Conservation (phyloP, 306 rosid species). For the Prinsepia uniflora region DNA sequence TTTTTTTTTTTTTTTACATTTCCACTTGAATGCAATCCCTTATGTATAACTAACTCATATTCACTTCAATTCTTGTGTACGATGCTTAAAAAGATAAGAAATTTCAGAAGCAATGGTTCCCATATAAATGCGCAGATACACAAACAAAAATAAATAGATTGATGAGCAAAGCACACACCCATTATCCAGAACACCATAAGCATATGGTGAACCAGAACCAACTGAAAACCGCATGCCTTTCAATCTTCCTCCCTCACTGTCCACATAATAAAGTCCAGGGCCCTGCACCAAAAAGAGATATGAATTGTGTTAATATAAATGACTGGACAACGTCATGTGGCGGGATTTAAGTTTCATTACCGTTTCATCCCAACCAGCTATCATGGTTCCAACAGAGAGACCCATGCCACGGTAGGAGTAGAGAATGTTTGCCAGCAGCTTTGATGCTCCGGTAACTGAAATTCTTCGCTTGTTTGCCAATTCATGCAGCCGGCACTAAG, state of each 20-base stretch:
- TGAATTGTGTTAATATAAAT: conserved; percentile 1
- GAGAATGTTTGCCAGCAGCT: conserved; percentile 86
- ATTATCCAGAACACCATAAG: conserved; percentile 86
- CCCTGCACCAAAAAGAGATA: conserved; percentile 45
- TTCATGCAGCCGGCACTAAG: conserved; percentile 82
- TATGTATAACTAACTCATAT: neutral
- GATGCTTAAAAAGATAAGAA: neutral
- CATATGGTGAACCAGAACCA: conserved; percentile 98
- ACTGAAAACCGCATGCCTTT: conserved; percentile 92
- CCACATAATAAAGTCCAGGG: conserved; percentile 91
- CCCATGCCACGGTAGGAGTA: conserved; percentile 99
- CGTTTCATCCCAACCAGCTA: conserved; percentile 99
- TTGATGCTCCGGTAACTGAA: conserved; percentile 96
- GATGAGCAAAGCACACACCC: conserved; percentile 44
- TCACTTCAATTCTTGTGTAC: neutral
- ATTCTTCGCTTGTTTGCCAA: conserved; percentile 88
- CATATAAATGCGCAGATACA: neutral
- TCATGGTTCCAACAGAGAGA: conserved; percentile 96
- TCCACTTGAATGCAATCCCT: neutral
- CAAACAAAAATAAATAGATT: neutral
- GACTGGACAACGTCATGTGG: too few relatives aligned
- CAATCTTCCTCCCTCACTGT: conserved; percentile 97
- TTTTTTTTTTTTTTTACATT: neutral
- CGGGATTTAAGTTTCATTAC: conserved; percentile 34
- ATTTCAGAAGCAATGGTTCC: neutral